These are phyloP conservation scores for Kwoniella europaea DNA, from an alignment of 768 basidiomycete species.

Conservation along the genomic window DNA sequence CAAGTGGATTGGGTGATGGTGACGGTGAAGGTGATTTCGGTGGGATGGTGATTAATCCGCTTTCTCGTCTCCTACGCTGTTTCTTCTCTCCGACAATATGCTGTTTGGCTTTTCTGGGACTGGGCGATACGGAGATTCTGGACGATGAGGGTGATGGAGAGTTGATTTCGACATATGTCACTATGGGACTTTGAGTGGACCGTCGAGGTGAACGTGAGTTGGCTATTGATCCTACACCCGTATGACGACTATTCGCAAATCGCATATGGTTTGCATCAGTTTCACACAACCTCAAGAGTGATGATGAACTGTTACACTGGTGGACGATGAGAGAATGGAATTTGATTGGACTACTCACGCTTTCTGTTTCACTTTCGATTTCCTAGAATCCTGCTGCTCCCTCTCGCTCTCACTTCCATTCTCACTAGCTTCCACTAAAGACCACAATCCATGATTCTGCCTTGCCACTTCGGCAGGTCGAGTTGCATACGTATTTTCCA, in stretches of 20 bases:
- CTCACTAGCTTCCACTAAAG: conserved; percentile 30
- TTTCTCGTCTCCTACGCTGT: conserved; percentile 25
- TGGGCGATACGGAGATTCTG: conserved; percentile 13
- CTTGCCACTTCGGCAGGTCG: conserved; percentile 23
- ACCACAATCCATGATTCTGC: conserved; percentile 18
- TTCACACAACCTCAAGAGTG: not conserved
- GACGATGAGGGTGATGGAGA: conserved; percentile 13
- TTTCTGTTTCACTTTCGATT: conserved; percentile 17
- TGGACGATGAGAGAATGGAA: not conserved
- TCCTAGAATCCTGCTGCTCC: conserved; percentile 7
- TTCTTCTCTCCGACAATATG: not conserved
- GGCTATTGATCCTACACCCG: conserved; percentile 18
- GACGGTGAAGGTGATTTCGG: conserved; percentile 19
- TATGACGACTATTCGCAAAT: conserved; percentile 8
- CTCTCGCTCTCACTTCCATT: conserved; percentile 17
- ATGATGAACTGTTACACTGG: no score
- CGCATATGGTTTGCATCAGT: not conserved
- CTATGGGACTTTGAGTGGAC: not conserved
- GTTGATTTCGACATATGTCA: not conserved
- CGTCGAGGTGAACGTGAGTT: conserved; percentile 23
- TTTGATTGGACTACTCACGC: not conserved
- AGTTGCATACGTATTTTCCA: conserved; percentile 26
- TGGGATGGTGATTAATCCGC: conserved; percentile 19
- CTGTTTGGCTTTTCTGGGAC: conserved; percentile 18
- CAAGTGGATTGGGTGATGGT: not conserved